Evolutionary conservation across 2,329 filamentous ascomycete genomes (phyloP), one percentile per base, ranked within the genome.

Genomic region (Sporothrix phasma): DNA sequence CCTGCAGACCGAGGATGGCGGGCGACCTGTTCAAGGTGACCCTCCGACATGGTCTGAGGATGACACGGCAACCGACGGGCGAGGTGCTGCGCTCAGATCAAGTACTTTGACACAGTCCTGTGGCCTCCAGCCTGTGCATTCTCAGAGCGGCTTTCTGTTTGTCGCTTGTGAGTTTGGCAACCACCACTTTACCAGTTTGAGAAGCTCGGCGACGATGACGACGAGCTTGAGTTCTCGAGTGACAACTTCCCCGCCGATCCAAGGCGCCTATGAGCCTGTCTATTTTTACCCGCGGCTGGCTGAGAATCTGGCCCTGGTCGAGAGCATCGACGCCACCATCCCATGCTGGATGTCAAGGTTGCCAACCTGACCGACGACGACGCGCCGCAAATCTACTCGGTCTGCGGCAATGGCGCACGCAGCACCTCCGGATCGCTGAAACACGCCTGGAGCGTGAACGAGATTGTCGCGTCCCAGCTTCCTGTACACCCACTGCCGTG

Each of bases 1-100:
- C 2, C 78, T 99, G 0, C 94, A 99, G 74, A 92, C 90, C 0
- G 94, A 99, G 65, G 95, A 99, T 73, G 94, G 94, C n/a, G 95
- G 94, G 94, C n/a, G 95, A 99, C 74, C 80, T 99, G 6, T 97
- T 99, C 82, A 97, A 97, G 74, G 84, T 97, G 59, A 97, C 88
- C 0, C 86, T 99, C n/a, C 66, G 92, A 97, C 68, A 93, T 97
- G 86, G 82, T 87, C n/a, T 10, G 88, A 92, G 69, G 90, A 96
- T 70, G 84, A 88, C 1, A 89, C 54, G 90, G 88, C 13, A 87
- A 90, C 66, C 87, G 0, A 93, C 89, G 0, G 88, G 89, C 34
- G 90, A 94, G 72, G 92, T 97, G 1, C 84, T 84, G 70, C 83
- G 87, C 65, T 79, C 99, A 91, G 74, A 90, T 99, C 76, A 97